Evolutionary conservation across 441 rosid species (phyloP).

Genomic region (Mallotus japonicus): DNA sequence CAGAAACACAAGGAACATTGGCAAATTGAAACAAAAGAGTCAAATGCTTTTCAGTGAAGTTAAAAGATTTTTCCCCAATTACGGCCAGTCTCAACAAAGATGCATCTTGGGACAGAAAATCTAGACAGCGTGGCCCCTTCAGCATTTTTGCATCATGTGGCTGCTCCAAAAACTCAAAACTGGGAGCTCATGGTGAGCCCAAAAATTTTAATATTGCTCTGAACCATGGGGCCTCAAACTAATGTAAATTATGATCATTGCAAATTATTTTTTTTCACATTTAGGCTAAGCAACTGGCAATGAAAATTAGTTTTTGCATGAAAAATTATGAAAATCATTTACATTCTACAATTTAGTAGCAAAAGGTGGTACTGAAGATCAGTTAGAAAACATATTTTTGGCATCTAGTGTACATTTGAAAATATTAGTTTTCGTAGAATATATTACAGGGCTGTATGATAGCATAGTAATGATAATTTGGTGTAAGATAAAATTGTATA

Average conservation of each 20-base stretch:
- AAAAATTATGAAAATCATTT: too few relatives aligned
- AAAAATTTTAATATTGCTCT: background rate
- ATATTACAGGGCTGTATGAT: too few relatives aligned
- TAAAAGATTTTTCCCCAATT: background rate
- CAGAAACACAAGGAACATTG: background rate
- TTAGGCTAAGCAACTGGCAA: background rate
- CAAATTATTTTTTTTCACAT: background rate
- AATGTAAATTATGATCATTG: background rate
- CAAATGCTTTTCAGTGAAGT: background rate
- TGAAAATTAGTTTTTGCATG: too few relatives aligned
- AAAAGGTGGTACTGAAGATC: too few relatives aligned
- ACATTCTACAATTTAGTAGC: too few relatives aligned
- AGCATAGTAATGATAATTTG: too few relatives aligned
- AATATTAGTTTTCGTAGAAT: too few relatives aligned
- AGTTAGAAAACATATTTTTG: too few relatives aligned
- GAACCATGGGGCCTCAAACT: background rate
- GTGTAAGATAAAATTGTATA: too few relatives aligned
- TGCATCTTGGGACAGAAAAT: background rate
- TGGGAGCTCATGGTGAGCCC: background rate
- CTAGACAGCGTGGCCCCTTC: background rate
- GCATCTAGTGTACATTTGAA: too few relatives aligned
- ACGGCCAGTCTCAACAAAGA: background rate
- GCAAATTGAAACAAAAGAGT: background rate
- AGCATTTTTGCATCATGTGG: conserved; percentile 3
- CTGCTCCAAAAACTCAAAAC: background rate